Base-by-base conservation (phyloP, 345 rosid genomes). In the Nasturtium officinale region DNA sequence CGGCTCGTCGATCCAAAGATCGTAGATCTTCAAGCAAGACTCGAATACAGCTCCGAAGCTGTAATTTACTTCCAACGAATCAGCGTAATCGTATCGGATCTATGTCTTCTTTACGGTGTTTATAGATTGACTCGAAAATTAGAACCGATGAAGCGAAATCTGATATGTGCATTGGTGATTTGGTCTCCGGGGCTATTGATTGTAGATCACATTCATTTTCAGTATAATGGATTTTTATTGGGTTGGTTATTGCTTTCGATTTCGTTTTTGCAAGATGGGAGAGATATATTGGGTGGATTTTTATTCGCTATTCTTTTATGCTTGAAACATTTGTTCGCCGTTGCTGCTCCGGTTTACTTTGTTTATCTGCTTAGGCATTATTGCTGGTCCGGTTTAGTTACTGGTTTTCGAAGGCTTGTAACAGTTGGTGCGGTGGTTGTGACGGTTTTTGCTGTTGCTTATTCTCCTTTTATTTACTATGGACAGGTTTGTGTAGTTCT, bases 131-230 rank as follows among this genome's bases (percentile, higher is more conserved):
- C 84, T 11, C 65, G 69, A 28, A 78, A 50, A 9, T 21, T 80
- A 42, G 83, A 81, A 3, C 47, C 77, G 2, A n/a, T 63, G 38
- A 82, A 77, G 81, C 80, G 74, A 30, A 61, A 79, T 51, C 68
- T 85, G 81, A 80, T 87, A 17, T 89, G 96, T 81, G 76, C 78
- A 5, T 76, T 90, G 82, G 79, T 88, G 62, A 52, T 92, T 71
- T 95, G 91, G 96, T 95, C 94, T 9, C 98, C 99, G 1, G 89
- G 84, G 67, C 79, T 95, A 51, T 20, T 90, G 65, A 87, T 91
- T 3, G 99, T 95, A 20, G 99, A 95, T 80, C 96, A 88, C 57
- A 50, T 95, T 63, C 99, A 95, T 86, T 95, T 90, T 61, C 96
- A 95, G 86, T 91, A 95, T 71, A 95, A 95, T 71, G 99, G 96